A percentile compares a stretch with the other conserved stretches of the same genome.
These are phyloP conservation scores for Phascolomyces articulosus DNA, from an alignment of 371 early-diverging fungal species.

Conservation along the genomic window DNA sequence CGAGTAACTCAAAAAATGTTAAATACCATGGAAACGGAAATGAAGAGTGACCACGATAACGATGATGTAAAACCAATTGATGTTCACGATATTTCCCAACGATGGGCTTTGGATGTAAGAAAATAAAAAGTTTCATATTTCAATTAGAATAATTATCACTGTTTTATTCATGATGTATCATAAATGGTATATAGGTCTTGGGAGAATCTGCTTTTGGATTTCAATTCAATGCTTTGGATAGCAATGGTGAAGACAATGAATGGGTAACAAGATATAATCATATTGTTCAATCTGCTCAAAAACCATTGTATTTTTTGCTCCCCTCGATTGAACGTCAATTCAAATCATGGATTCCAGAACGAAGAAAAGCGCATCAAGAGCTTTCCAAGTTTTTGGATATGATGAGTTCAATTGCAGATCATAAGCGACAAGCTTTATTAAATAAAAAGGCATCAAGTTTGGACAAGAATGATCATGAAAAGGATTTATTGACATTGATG, in stretches of 20 bases:
- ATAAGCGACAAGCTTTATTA: neutral
- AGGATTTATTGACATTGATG: constrained; percentile 62
- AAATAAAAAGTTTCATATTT: too few relatives aligned
- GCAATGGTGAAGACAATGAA: constrained; percentile 14
- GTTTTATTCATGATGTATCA: too few relatives aligned
- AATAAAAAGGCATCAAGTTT: constrained; percentile 6
- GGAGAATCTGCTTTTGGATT: constrained; percentile 31
- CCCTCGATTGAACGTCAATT: constrained; percentile 7
- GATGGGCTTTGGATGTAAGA: constrained; percentile 38
- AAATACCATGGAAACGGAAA: constrained; percentile 16
- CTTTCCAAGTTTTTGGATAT: neutral
- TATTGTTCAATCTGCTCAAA: constrained; percentile 10
- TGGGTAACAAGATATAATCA: constrained; percentile 23
- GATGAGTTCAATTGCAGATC: neutral
- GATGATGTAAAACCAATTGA: neutral
- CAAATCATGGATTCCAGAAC: neutral
- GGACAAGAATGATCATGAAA: constrained; percentile 48
- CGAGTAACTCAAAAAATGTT: constrained; percentile 24
- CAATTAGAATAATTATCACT: too few relatives aligned
- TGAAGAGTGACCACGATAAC: neutral
- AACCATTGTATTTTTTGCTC: constrained; percentile 6
- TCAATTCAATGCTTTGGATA: constrained; percentile 22
- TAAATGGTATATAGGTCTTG: too few relatives aligned
- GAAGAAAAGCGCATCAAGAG: neutral
- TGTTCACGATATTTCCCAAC: constrained; percentile 6